These are phyloP conservation scores for Solanum gracilifrons DNA, from an alignment of 257 asterid species.

Conservation along the genomic window DNA sequence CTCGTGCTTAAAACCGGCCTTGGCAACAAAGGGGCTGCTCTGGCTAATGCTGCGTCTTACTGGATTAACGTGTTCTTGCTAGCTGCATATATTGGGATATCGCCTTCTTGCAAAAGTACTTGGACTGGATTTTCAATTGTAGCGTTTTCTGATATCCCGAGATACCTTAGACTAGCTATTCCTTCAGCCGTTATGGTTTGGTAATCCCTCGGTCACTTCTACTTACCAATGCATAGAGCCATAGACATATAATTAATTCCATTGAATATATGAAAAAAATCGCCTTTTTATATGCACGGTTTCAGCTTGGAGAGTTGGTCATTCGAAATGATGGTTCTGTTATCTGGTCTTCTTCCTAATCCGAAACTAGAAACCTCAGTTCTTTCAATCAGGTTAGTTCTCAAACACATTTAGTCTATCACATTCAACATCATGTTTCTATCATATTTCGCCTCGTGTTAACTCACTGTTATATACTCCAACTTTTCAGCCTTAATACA, in stretches of 20 bases:
- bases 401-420: not conserved
- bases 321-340: constrained; percentile 61
- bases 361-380: constrained; percentile 68
- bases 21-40: constrained; percentile 67
- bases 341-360: constrained; percentile 65
- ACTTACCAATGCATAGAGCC: not conserved
- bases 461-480: not conserved
- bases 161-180: constrained; percentile 45
- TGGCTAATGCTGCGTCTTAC: constrained; percentile 51
- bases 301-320: constrained; percentile 72
- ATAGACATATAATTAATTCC: not conserved
- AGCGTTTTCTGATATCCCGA: constrained; percentile 31
- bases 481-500: constrained; percentile 39
- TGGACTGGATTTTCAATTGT: constrained; percentile 54
- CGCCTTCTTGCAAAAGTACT: constrained; percentile 44
- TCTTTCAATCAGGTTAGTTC: constrained; percentile 47
- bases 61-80: constrained; percentile 39
- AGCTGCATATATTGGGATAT: constrained; percentile 18
- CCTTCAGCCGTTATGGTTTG: constrained; percentile 74
- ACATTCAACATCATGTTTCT: not conserved
- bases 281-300: not conserved
- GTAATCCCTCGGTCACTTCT: constrained; percentile 8
- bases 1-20: constrained; percentile 39
- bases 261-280: not conserved
- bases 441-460: not conserved